Conservation (phyloP, 176 grass and related monocot genomes). For the Triticum timopheevii region DNA sequence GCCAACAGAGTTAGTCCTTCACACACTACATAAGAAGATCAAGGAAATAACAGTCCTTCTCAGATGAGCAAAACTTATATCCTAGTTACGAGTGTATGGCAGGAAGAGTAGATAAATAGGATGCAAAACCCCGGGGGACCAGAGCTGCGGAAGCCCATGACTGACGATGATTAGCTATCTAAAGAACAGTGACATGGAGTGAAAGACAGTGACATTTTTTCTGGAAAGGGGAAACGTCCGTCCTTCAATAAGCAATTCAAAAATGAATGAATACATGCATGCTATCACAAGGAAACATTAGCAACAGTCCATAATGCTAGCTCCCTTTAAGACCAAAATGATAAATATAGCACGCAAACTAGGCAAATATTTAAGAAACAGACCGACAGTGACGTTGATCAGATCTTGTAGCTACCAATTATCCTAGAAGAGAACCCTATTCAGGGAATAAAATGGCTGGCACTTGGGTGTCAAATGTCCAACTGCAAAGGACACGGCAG, state of each 20-base stretch:
- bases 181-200: slow-evolving; percentile 16
- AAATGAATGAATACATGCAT: slow-evolving; percentile 3
- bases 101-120: slow-evolving; percentile 11
- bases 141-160: slow-evolving; percentile 25
- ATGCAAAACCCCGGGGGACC: slow-evolving; percentile 9
- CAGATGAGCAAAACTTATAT: slow-evolving; percentile 2
- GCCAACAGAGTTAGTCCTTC: not conserved
- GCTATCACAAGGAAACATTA: not conserved
- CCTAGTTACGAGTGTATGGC: not conserved
- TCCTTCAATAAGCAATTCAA: not conserved
- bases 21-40: not conserved
- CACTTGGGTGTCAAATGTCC: slow-evolving; percentile 25
- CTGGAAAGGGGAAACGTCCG: not conserved
- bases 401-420: slow-evolving; percentile 1
- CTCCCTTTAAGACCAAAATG: not conserved
- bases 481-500: slow-evolving; percentile 33
- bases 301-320: not conserved
- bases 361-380: not conserved
- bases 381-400: not conserved
- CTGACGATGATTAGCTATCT: slow-evolving; percentile 16
- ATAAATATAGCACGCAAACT: not conserved
- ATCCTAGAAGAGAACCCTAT: not conserved
- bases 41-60: not conserved
- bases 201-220: slow-evolving; percentile 18
- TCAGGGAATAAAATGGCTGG: slow-evolving; percentile 6